Base-by-base conservation (phyloP, 164 flowering plant species). In the Aristolochia californica region DNA sequence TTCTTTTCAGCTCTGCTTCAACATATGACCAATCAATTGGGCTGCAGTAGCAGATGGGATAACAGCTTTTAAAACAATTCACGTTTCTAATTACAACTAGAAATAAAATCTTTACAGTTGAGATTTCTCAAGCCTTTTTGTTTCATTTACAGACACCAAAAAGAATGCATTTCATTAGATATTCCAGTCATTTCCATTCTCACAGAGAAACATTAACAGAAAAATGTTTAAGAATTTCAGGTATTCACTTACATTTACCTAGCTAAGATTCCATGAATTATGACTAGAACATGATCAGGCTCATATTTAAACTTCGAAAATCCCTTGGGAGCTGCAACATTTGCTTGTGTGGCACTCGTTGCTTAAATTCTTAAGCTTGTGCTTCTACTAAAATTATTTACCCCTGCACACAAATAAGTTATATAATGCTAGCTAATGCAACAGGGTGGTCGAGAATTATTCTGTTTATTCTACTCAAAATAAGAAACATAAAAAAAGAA, bases 241-340 rank as follows among this genome's bases (percentile, higher is more conserved):
- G 40, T 34, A 7, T 3, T 4, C 8, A 50, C 2, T 15, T 22
- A 50, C 1, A 11, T 61, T 47, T 80, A 87, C 98, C 98, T 89
- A 15, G 91, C 97, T 64, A 87, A 57, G 68, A 89, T 83, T 51
- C 98, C 98, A 72, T 93, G 98, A 63, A 88, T 97, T 68, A 93
- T 91, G 60, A 93, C 97, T 72, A 93, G 91, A 58, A 93, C 91
- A 77, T 93, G 98, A 74, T 88, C 98, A 16, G 97, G 97, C 49
- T 75, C 81, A 66, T 75, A 66, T 56, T 74, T 73, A 22, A 50
- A 61, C 65, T 68, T 68, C 27, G 22, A 47, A 61, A 61, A 23
- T 40, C 69, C 64, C 49, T 55, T 65, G 27, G 81, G 70, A 21
- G 82, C 67, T 45, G 69, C 58, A 73, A 72, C 51, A 65, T 66